A percentile compares a stretch with the other conserved stretches of the same genome.
Conservation (phyloP, 495 filamentous ascomycete genomes). For the Daldinia caldariorum region DNA sequence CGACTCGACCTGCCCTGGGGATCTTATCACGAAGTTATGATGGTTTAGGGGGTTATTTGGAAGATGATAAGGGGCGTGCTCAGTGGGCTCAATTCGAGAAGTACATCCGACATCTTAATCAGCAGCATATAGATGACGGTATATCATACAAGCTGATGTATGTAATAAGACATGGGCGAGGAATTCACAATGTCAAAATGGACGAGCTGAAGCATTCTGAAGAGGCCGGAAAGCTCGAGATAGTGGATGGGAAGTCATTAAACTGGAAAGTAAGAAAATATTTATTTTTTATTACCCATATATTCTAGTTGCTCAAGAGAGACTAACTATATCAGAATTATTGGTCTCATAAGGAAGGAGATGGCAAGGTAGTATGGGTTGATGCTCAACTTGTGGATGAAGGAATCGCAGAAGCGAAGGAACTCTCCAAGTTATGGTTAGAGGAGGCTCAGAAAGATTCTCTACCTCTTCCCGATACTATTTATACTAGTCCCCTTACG, state of each 20-base stretch:
- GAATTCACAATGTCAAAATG: constrained; percentile 32
- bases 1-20: neutral
- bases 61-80: neutral
- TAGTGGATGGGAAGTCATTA: neutral
- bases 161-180: constrained; percentile 27
- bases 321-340: constrained; percentile 55
- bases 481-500: constrained; percentile 74
- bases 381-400: constrained; percentile 72
- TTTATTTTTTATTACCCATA: neutral
- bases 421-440: constrained; percentile 68
- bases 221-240: constrained; percentile 13
- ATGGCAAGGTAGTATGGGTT: constrained; percentile 71
- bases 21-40: neutral
- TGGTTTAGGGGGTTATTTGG: neutral
- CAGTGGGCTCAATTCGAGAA: constrained; percentile 15
- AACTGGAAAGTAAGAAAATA: neutral
- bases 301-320: neutral
- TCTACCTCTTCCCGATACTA: constrained; percentile 60
- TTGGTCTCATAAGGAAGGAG: constrained; percentile 75
- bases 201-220: constrained; percentile 15
- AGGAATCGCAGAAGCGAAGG: constrained; percentile 69
- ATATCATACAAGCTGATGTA: constrained; percentile 30
- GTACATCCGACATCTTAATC: constrained; percentile 16
- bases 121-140: constrained; percentile 5
- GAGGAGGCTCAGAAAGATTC: neutral